Evolutionary conservation across 2,329 filamentous ascomycete genomes (phyloP), one percentile per base, ranked within the genome.

Genomic region (Sporothrix variecibatus): DNA sequence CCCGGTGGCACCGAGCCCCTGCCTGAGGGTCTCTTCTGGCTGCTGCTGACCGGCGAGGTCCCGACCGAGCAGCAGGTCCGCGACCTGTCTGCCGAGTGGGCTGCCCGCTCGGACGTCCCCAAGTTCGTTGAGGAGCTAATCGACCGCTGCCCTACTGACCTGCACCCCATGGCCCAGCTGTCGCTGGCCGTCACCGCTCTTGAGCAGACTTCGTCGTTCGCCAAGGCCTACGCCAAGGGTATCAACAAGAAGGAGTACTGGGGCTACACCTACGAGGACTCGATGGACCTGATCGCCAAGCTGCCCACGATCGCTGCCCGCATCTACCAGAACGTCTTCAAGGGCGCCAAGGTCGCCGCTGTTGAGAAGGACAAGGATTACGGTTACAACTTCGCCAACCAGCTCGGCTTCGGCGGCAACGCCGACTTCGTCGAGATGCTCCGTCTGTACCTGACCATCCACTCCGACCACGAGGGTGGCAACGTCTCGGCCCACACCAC

Each of bases 271-370:
- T 99, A 97, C 82, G 96, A 99, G 91, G 96, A 99, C 87, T 96
- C 95, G 77, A 98, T 99, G 95, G 95, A 99, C 87, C 89, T 99
- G 84, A 99, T 99, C 84, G 96, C 96, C 83, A 98, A 98, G 92
- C 93, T 99, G 80, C 96, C 96, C 83, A 98, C 94, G 84, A 98
- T 99, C 81, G 96, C 96, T 78, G 89, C 96, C 77, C 94, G 94
- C 87, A 99, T 99, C 90, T 99, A 99, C 92, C 96, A 97, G 89
- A 99, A 99, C 85, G 92, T 98, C 84, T 99, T 97, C 94, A 98
- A 98, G 92, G 96, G 97, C 82, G 96, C 96, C 87, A 98, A 98
- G 92, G 95, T 99, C 79, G 93, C 94, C 76, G 84, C 94, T 73
- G 90, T 97, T 84, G 92, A 98, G 89, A 97, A 97, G 90, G 95